Conservation (phyloP, 164 flowering plant species). For the Macadamia tetraphylla region DNA sequence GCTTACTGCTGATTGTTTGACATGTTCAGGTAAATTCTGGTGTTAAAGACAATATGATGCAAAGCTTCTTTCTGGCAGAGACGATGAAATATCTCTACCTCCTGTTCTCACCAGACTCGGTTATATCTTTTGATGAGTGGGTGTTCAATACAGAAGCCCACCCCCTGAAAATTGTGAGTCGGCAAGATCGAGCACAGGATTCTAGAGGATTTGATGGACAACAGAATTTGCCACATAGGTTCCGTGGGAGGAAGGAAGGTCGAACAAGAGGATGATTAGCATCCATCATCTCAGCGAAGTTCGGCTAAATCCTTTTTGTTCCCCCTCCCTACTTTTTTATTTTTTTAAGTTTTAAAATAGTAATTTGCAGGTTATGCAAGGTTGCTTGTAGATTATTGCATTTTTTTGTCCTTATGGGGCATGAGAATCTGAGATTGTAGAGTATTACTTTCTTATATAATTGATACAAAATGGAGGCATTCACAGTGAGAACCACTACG, state of each 20-base stretch:
- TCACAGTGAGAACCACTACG: neutral
- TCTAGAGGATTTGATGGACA: slow-evolving; percentile 19
- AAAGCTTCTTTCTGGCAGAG: slow-evolving; percentile 96
- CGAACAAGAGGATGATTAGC: slow-evolving; percentile 21
- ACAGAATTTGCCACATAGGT: slow-evolving; percentile 27
- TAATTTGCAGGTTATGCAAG: slow-evolving; percentile 6
- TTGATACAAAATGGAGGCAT: neutral
- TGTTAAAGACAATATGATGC: slow-evolving; percentile 91
- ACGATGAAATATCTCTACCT: slow-evolving; percentile 90
- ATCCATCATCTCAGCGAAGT: neutral
- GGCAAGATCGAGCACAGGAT: slow-evolving; percentile 18
- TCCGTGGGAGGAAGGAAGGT: slow-evolving; percentile 64
- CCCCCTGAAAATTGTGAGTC: slow-evolving; percentile 65
- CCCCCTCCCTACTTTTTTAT: neutral
- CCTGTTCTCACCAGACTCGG: slow-evolving; percentile 73
- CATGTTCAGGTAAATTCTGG: slow-evolving; percentile 65
- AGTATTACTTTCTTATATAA: too few relatives aligned
- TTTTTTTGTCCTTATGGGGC: neutral
- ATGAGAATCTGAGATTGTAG: too few relatives aligned
- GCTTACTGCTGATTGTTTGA: neutral
- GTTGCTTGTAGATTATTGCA: slow-evolving; percentile 6
- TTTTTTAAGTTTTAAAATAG: neutral
- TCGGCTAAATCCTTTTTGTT: neutral
- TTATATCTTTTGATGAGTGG: slow-evolving; percentile 84
- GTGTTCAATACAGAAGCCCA: slow-evolving; percentile 98